Evolutionary conservation across 2,329 filamentous ascomycete genomes (phyloP).

Genomic region (Penicillium brasilianum): DNA sequence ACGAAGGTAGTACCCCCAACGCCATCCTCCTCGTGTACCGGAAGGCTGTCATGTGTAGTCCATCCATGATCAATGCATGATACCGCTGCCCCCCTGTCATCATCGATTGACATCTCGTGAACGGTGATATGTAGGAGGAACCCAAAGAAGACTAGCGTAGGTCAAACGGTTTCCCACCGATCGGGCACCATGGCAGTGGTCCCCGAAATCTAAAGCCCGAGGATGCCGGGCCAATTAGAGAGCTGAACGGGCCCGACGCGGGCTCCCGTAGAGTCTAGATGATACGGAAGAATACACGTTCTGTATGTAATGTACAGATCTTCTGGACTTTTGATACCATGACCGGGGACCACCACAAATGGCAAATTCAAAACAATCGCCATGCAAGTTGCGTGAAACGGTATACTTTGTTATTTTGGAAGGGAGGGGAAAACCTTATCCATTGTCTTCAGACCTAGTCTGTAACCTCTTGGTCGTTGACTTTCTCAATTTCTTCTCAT

Average conservation of each 20-base stretch:
- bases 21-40: neutral
- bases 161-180: slow-evolving; percentile 31
- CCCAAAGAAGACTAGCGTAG: slow-evolving; percentile 7
- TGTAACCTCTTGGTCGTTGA: neutral
- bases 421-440: neutral
- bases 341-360: slow-evolving; percentile 3
- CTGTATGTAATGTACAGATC: neutral
- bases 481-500: neutral
- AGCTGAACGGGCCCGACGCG: neutral
- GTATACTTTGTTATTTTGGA: no score
- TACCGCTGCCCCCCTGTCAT: neutral
- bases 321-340: neutral
- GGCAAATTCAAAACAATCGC: slow-evolving; percentile 20
- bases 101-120: no score
- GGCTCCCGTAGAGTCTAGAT: neutral
- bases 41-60: neutral
- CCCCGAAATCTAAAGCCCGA: slow-evolving; percentile 35
- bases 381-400: no score
- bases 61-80: neutral
- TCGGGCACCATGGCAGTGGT: slow-evolving; percentile 34
- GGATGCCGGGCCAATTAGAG: slow-evolving; percentile 21
- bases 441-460: neutral
- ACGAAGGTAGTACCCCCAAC: no score
- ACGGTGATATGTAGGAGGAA: neutral
- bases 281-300: neutral